Percentiles rank a stretch among this genome's conserved stretches.
Conservation (phyloP, 2,329 filamentous ascomycete genomes). For the Diaporthe ilicicola region DNA sequence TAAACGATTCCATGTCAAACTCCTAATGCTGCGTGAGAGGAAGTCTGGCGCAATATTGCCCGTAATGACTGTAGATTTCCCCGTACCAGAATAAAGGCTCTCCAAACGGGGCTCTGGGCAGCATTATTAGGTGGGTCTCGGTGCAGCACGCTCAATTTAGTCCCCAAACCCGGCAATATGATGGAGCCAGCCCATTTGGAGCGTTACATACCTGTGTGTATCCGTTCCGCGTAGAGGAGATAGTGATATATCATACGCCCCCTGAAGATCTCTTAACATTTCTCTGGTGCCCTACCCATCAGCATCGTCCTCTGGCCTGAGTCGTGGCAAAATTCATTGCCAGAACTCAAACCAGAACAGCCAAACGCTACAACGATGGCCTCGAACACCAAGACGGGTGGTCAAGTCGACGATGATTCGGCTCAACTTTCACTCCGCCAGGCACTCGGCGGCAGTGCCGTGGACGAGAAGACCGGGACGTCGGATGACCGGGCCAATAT, state of each 20-base stretch:
- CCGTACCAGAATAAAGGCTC: neutral
- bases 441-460: neutral
- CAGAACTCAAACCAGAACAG: no score
- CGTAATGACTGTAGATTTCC: neutral
- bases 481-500: slow-evolving; percentile 52
- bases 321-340: neutral
- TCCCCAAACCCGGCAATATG: neutral
- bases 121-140: slow-evolving; percentile 1
- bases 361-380: neutral
- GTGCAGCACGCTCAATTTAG: neutral
- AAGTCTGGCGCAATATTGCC: neutral
- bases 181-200: neutral
- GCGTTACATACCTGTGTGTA: neutral
- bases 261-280: neutral
- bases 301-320: neutral
- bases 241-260: slow-evolving; percentile 7
- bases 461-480: slow-evolving; percentile 23
- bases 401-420: neutral
- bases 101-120: neutral
- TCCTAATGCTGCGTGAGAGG: no score
- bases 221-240: neutral
- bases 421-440: neutral
- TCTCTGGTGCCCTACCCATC: neutral
- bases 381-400: neutral
- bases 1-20: neutral